Base-by-base conservation (phyloP, 2,329 filamentous ascomycete species). In the Sphaerulina vaccinii region DNA sequence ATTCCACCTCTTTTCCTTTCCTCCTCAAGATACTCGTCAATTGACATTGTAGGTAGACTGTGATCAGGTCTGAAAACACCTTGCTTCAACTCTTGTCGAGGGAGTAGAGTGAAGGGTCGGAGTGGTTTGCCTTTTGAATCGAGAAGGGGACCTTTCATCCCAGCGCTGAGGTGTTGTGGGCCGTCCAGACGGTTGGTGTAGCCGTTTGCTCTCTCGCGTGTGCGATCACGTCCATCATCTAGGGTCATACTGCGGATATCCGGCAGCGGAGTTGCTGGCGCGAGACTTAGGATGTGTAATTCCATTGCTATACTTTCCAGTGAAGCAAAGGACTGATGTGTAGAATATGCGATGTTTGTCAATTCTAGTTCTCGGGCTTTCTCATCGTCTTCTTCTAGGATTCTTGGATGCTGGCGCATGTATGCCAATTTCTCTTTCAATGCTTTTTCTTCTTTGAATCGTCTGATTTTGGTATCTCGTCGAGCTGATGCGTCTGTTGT, bases 11-110 rank as follows among this genome's bases (percentile, higher is more conserved):
- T 78, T 60, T 82, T 80, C 65, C 81, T 81, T 74, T 97, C 93
- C 71, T 97, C 92, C 46, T 95, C 93, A 13, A 99, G 77, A 66
- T 97, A 99, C 73, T 99, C 93, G 62, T 99, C 93, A 56, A 99
- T 96, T 1, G 84, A 88, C 93, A 99, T 97, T 2, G 93, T 97
- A 1, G 93, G 93, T 52, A 99, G 74, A 71, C 89, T 96, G 69
- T 99, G 93, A 6, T 93, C 90, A 0, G 90, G 83, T 49, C 88
- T 81, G 71, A 99, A 99, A 0, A 99, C 92, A 2, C 87, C 87
- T 52, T 85, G 79, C 54, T 85, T 82, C 53, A 96, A 71, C 55
- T 90, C 85, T 56, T 32, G 93, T 81, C 51, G 63, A 61, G 59
- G 79, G 86, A 53, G 86, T 18, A 99, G 77, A 1, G 90, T 96